These are phyloP conservation scores for Phyllosticta citrichinensis DNA, from an alignment of 2,329 filamentous ascomycete species.

Conservation along the genomic window DNA sequence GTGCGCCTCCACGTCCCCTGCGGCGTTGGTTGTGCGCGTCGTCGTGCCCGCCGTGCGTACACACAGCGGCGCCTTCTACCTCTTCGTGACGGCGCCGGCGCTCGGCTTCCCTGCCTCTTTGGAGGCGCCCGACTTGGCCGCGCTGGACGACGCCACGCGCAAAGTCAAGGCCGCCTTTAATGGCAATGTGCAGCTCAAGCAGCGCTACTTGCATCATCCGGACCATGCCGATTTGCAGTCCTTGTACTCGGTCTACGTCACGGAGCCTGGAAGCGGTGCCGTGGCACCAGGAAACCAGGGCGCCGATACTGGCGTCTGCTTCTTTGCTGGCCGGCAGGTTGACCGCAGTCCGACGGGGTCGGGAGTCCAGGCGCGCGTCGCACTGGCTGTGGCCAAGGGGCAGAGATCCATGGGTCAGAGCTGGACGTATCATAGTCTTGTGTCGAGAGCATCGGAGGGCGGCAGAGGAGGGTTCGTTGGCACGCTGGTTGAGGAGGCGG, in stretches of 20 bases:
- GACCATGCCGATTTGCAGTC: slow-evolving; percentile 25
- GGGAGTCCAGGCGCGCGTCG: slow-evolving; percentile 22
- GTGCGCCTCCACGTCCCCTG: slow-evolving; percentile 37
- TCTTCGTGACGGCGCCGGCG: slow-evolving; percentile 26
- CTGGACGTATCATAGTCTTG: slow-evolving; percentile 17
- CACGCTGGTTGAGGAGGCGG: slow-evolving; percentile 11
- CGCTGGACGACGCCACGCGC: slow-evolving; percentile 22
- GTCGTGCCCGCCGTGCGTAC: slow-evolving; percentile 25
- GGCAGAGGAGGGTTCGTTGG: slow-evolving; percentile 13
- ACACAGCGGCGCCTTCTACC: slow-evolving; percentile 32
- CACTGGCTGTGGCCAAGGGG: slow-evolving; percentile 15
- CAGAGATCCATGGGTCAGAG: slow-evolving; percentile 10
- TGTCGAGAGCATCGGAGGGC: slow-evolving; percentile 12
- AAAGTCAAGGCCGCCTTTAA: slow-evolving; percentile 25
- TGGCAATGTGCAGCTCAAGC: slow-evolving; percentile 11
- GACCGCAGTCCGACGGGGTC: slow-evolving; percentile 33
- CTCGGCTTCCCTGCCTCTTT: slow-evolving; percentile 27
- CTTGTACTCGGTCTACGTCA: slow-evolving; percentile 35
- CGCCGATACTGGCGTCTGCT: slow-evolving; percentile 35
- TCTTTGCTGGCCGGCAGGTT: slow-evolving; percentile 38
- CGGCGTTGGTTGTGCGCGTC: slow-evolving; percentile 32
- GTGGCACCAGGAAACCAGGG: slow-evolving; percentile 14
- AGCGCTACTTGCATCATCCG: slow-evolving; percentile 21
- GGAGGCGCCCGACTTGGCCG: neutral
- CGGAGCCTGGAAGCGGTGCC: slow-evolving; percentile 17